Evolutionary conservation across 192 early-diverging fungal genomes (phyloP).

Genomic region (Coemansia sp.): DNA sequence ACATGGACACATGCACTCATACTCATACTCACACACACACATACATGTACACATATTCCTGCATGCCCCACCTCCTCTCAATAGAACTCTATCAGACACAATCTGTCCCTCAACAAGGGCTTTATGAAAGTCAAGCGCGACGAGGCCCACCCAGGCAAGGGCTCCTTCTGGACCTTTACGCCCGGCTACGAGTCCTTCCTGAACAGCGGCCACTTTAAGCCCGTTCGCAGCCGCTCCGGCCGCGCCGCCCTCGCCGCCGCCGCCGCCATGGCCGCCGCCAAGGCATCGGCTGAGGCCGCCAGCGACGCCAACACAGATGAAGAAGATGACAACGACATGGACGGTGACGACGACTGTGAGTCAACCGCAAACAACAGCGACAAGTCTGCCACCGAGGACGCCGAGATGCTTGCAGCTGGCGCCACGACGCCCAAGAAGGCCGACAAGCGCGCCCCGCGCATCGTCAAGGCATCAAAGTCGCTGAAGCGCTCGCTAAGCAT

Average conservation of each 20-base stretch:
- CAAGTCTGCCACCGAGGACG: background rate
- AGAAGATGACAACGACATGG: conserved; percentile 8
- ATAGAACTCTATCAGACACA: conserved; percentile 89
- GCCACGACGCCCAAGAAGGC: conserved; percentile 16
- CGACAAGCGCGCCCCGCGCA: conserved; percentile 37
- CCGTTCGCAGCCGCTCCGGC: conserved; percentile 51
- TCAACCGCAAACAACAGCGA: conserved; percentile 4
- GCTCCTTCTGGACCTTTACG: conserved; percentile 72
- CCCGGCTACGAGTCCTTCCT: conserved; percentile 52
- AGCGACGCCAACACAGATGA: conserved; percentile 13
- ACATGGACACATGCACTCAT: too few relatives aligned
- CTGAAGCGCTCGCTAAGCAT: conserved; percentile 53
- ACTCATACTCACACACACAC: background rate
- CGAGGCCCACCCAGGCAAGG: conserved; percentile 78
- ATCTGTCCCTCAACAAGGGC: conserved; percentile 78
- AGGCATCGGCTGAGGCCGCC: conserved; percentile 9
- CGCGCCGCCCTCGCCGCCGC: conserved; percentile 50
- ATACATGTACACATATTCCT: background rate
- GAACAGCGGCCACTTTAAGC: conserved; percentile 51
- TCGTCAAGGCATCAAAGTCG: conserved; percentile 40
- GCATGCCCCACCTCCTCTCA: background rate
- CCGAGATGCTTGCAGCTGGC: conserved; percentile 1
- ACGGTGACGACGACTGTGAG: conserved; percentile 12
- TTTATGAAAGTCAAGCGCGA: conserved; percentile 77
- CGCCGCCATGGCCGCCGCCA: conserved; percentile 40